Evolutionary conservation across 768 basidiomycete species (phyloP).

Genomic region (Trametes meyenii): DNA sequence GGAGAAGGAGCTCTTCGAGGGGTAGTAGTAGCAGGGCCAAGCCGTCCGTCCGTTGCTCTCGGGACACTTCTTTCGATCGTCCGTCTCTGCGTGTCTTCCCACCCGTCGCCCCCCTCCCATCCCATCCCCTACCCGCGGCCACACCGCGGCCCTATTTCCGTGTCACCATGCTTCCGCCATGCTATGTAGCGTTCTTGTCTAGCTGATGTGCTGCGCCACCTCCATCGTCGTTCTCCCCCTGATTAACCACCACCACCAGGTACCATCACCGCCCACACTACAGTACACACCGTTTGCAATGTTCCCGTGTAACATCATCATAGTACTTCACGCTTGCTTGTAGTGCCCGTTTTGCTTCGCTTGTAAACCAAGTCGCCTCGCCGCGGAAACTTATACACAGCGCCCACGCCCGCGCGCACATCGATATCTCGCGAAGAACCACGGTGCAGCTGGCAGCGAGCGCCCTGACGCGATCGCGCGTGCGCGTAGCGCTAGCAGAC

Average conservation of each 20-base stretch:
- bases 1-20: slow-evolving; percentile 38
- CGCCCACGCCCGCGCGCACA: too few relatives aligned
- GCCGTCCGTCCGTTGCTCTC: neutral
- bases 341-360: neutral
- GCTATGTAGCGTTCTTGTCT: slow-evolving; percentile 21
- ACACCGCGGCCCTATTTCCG: neutral
- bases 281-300: slow-evolving; percentile 12
- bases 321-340: neutral
- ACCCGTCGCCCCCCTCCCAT: neutral
- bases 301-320: neutral
- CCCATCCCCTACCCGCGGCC: neutral
- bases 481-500: too few relatives aligned
- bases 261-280: neutral
- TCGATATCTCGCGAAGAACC: too few relatives aligned
- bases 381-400: too few relatives aligned
- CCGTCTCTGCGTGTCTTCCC: neutral
- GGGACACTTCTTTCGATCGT: neutral
- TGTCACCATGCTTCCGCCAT: slow-evolving; percentile 16
- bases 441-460: too few relatives aligned
- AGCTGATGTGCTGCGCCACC: slow-evolving; percentile 16
- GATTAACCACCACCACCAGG: neutral
- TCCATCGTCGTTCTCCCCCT: neutral
- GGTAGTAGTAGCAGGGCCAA: slow-evolving; percentile 4
- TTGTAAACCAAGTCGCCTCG: neutral
- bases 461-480: too few relatives aligned